Evolutionary conservation across 306 rosid species (phyloP).

Genomic region (Senna tora): DNA sequence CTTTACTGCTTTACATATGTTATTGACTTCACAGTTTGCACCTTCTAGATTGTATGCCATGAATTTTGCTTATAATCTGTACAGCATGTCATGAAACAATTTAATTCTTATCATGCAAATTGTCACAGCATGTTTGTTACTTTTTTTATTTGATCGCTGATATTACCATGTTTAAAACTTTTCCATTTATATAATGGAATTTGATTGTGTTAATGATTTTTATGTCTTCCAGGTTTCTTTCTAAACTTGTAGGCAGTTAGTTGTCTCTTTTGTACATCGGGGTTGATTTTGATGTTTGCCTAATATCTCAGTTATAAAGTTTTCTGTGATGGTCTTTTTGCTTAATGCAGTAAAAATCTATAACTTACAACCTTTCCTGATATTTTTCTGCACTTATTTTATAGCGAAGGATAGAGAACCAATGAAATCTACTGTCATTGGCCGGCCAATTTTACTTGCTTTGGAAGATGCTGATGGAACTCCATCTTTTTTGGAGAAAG

Average conservation of each 20-base stretch:
- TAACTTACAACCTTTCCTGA: conserved; percentile 30
- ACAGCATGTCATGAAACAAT: conserved; percentile 10
- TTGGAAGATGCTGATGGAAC: conserved; percentile 95
- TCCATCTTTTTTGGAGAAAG: conserved; percentile 96
- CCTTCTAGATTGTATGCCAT: conserved; percentile 20
- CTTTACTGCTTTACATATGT: conserved; percentile 45
- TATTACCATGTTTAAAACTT: neutral
- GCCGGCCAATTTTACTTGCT: conserved; percentile 91
- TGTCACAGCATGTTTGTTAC: conserved; percentile 2
- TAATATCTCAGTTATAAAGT: neutral
- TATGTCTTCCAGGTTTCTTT: conserved; percentile 20
- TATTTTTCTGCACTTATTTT: conserved; percentile 40
- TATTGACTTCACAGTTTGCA: conserved; percentile 41
- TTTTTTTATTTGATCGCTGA: conserved; percentile 23
- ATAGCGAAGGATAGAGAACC: conserved; percentile 67
- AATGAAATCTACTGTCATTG: conserved; percentile 66
- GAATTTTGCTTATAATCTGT: conserved; percentile 17
- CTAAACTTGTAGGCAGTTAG: conserved; percentile 18
- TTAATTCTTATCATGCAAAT: conserved; percentile 23
- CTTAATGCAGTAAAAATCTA: conserved; percentile 38
- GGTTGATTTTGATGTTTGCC: conserved; percentile 25
- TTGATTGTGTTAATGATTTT: conserved; percentile 19
- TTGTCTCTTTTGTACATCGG: conserved; percentile 25
- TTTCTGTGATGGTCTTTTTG: conserved; percentile 27
- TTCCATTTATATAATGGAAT: conserved; percentile 22